phyloP scores from a whole-genome alignment of 2,329 filamentous ascomycete genomes.

The Aureobasidium leucospermi region DNA sequence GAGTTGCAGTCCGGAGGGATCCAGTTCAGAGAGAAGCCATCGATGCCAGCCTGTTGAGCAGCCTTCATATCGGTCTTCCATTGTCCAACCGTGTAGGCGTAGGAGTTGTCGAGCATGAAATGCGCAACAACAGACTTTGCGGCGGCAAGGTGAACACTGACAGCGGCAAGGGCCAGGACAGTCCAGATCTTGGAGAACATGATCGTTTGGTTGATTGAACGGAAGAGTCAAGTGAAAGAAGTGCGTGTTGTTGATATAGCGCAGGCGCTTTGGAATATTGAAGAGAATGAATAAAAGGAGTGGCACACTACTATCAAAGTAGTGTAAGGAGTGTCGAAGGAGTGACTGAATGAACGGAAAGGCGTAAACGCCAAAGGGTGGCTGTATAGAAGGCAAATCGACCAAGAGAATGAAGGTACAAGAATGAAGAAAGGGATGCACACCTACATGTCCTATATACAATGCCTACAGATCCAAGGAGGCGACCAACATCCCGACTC shows the following conservation, averaged over 20 bases:
- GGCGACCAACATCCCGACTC: neutral
- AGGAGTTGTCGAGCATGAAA: slow-evolving; percentile 31
- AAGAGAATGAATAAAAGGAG: neutral
- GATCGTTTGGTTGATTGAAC: neutral
- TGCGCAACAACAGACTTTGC: slow-evolving; percentile 29
- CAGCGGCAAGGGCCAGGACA: slow-evolving; percentile 17
- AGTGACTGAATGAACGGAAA: slow-evolving; percentile 10
- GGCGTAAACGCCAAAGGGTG: slow-evolving; percentile 4
- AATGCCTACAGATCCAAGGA: neutral
- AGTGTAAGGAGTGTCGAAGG: slow-evolving; percentile 1
- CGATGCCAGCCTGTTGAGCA: slow-evolving; percentile 29
- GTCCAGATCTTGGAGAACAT: slow-evolving; percentile 7
- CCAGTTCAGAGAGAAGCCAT: slow-evolving; percentile 33
- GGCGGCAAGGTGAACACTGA: slow-evolving; percentile 21
- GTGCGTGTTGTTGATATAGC: neutral
- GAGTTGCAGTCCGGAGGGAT: slow-evolving; percentile 29
- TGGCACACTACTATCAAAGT: slow-evolving; percentile 13
- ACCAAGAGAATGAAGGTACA: slow-evolving; percentile 2
- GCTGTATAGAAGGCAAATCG: slow-evolving; percentile 1
- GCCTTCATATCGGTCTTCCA: slow-evolving; percentile 29
- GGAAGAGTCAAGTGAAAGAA: neutral
- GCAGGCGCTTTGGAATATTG: neutral
- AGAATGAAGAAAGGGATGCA: neutral
- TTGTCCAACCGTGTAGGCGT: slow-evolving; percentile 27
- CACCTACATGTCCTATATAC: slow-evolving; percentile 7